Percentiles rank a stretch among this genome's conserved stretches.
These are phyloP conservation scores for Fusarium vanettenii DNA, from an alignment of 2,329 filamentous ascomycete species.

Conservation along the genomic window DNA sequence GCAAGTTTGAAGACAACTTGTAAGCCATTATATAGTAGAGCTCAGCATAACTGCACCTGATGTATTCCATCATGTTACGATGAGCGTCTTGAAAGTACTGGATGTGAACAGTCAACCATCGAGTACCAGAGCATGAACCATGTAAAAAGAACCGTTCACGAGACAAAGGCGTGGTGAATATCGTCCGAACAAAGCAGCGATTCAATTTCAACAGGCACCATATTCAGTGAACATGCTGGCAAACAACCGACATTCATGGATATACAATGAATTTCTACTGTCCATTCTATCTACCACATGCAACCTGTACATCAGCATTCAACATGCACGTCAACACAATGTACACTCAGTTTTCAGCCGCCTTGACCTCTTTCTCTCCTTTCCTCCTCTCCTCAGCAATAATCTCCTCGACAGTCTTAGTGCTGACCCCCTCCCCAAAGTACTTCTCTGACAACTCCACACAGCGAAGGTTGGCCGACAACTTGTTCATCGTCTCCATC, in stretches of 20 bases:
- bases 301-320: neutral
- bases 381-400: constrained; percentile 43
- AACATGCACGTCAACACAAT: neutral
- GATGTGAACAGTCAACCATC: neutral
- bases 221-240: neutral
- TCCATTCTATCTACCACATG: neutral
- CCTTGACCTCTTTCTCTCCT: constrained; percentile 42
- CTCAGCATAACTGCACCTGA: neutral
- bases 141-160: neutral
- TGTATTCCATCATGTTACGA: neutral
- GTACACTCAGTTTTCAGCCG: constrained; percentile 11
- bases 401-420: constrained; percentile 43
- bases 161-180: neutral
- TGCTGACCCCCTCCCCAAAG: constrained; percentile 40
- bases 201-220: neutral
- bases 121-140: neutral
- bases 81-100: neutral
- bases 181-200: neutral
- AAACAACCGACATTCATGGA: neutral
- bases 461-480: constrained; percentile 62
- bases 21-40: neutral
- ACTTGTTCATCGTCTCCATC: constrained; percentile 95
- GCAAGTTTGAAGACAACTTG: neutral
- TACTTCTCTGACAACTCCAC: constrained; percentile 43
- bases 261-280: neutral